These are phyloP conservation scores for Aspergillus sp. DNA, from an alignment of 2,329 filamentous ascomycete species.

Conservation along the genomic window DNA sequence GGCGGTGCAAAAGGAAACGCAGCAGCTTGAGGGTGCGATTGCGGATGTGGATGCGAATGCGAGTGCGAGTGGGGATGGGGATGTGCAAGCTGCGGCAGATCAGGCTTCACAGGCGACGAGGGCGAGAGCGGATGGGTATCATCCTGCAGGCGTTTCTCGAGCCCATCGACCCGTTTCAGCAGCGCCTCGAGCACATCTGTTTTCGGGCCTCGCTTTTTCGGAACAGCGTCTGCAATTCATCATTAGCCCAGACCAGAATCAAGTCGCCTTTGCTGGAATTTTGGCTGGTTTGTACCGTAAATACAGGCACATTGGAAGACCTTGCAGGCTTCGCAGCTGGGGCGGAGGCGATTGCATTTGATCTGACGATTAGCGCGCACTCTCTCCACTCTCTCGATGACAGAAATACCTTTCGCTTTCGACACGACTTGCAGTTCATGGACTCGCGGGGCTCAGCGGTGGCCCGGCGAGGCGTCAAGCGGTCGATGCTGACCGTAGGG, in stretches of 20 bases:
- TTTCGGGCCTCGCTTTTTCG: conserved; percentile 87
- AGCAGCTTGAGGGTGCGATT: conserved; percentile 14
- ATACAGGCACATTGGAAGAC: conserved; percentile 86
- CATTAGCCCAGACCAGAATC: neutral
- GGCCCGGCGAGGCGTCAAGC: conserved; percentile 68
- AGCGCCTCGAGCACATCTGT: conserved; percentile 84
- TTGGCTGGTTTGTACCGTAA: conserved; percentile 62
- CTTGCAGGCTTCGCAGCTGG: conserved; percentile 84
- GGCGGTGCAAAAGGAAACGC: neutral
- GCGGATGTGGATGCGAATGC: conserved; percentile 13
- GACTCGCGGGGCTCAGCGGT: conserved; percentile 78
- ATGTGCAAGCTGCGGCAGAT: conserved; percentile 3
- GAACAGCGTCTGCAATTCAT: conserved; percentile 64
- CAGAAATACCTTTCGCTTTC: conserved; percentile 77
- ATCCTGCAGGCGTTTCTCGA: conserved; percentile 76
- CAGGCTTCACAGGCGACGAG: conserved; percentile 41
- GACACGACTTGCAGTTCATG: conserved; percentile 95
- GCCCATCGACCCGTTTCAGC: conserved; percentile 78
- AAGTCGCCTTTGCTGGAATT: neutral
- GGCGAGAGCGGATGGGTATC: conserved; percentile 52
- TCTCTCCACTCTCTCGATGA: neutral
- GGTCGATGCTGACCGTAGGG: conserved; percentile 78
- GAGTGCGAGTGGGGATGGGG: neutral
- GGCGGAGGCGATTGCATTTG: conserved; percentile 83
- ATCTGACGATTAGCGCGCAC: conserved; percentile 57